Evolutionary conservation across 345 rosid genomes (phyloP), one percentile per base, ranked within the genome.

Genomic region (Kernera saxatilis): DNA sequence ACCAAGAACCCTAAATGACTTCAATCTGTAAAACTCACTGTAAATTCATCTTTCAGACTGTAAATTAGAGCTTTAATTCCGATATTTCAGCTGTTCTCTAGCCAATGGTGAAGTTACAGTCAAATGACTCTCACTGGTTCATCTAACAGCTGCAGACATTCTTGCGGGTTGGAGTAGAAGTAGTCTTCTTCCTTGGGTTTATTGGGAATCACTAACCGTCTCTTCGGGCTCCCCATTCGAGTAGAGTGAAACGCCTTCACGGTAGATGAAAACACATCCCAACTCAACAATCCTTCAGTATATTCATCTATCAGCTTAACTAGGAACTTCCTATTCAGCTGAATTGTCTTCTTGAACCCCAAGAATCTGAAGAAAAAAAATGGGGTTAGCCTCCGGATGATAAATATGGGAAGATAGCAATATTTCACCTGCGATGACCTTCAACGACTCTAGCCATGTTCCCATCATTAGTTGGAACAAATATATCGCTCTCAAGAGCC

Each of bases 371-470:
- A 69, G 14, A 33, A 21, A 17, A 32, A n/a, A 64, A 13, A 0
- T 41, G 29, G 19, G 19, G 30, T 76, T 7, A 76, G 54, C 61
- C 21, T 70, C 54, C 3, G n/a, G 61, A 22, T 37, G 69, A 64
- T 46, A n/a, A 17, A 37, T 12, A 21, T 40, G 32, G 2, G 44
- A 43, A 17, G 39, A 43, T 41, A 46, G 56, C 1, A 14, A 58
- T 43, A 9, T 14, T 7, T 78, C 70, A 93, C 98, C 98, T 90
- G 56, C 98, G 86, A 75, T 93, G 98, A 78, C 98, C 98, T 87
- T 90, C 98, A 13, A 93, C 97, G n/a, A 93, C 98, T 83, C 80
- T 93, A 27, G 98, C 98, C 98, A 93, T 90, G 79, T 93, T 93
- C 49, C 98, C 98, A 43, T 90, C 92, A 64, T 88, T 83, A 4